Percentiles rank a stretch among this genome's conserved stretches.
These are phyloP conservation scores for Fusarium solani-melongenae DNA, from an alignment of 2,329 filamentous ascomycete genomes.

Conservation along the genomic window DNA sequence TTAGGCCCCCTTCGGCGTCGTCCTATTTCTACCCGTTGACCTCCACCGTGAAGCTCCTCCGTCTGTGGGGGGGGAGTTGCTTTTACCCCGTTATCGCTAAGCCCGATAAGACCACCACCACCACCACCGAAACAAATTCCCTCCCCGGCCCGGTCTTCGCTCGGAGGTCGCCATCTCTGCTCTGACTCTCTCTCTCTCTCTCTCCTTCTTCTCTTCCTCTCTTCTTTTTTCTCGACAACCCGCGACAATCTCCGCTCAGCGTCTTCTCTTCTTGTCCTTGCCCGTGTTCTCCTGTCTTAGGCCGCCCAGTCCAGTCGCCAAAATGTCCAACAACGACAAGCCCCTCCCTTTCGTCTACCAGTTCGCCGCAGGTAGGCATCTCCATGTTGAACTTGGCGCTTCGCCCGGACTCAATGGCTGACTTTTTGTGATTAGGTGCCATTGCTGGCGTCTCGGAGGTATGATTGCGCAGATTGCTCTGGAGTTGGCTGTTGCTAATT, in stretches of 20 bases:
- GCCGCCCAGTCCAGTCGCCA: slow-evolving; percentile 24
- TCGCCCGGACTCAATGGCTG: slow-evolving; percentile 31
- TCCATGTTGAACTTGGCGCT: slow-evolving; percentile 8
- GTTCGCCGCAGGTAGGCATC: slow-evolving; percentile 83
- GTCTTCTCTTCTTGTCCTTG: slow-evolving; percentile 12
- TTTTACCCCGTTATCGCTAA: slow-evolving; percentile 36
- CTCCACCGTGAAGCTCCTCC: slow-evolving; percentile 1
- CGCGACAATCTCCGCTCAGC: slow-evolving; percentile 24
- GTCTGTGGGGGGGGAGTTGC: slow-evolving; percentile 17
- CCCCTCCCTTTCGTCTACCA: slow-evolving; percentile 94
- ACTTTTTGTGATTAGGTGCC: slow-evolving; percentile 69
- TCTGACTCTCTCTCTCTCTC: slow-evolving; percentile 8
- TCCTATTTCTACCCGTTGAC: slow-evolving; percentile 16
- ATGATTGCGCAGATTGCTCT: slow-evolving; percentile 49
- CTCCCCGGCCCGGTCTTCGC: slow-evolving; percentile 44
- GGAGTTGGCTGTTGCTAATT: slow-evolving; percentile 21
- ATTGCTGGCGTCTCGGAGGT: slow-evolving; percentile 98
- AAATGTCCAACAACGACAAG: slow-evolving; percentile 63
- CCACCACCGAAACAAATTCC: slow-evolving; percentile 45
- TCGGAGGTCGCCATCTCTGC: slow-evolving; percentile 39
- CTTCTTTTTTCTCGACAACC: slow-evolving; percentile 2
- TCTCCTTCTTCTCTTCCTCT: slow-evolving; percentile 13
- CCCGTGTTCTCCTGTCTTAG: slow-evolving; percentile 3
- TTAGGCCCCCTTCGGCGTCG: slow-evolving; percentile 18
- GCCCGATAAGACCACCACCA: slow-evolving; percentile 43